Conservation (phyloP, 805 yeast genomes). For the Schwanniomyces polymorphus region DNA sequence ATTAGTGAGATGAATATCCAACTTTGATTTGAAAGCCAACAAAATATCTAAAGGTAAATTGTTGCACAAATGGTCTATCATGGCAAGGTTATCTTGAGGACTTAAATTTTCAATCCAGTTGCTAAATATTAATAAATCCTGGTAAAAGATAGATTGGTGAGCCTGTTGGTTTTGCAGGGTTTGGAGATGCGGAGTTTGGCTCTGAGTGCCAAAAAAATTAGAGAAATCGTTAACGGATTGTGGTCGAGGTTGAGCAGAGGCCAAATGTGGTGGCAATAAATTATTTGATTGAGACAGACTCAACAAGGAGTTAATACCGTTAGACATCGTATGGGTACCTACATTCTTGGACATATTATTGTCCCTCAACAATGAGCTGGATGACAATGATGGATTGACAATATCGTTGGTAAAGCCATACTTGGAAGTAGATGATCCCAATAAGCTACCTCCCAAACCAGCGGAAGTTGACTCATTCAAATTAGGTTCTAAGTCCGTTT, state of each 20-base stretch:
- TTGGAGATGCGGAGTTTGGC: conserved; percentile 7
- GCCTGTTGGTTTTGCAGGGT: conserved; percentile 11
- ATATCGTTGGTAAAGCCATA: conserved; percentile 9
- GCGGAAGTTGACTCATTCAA: conserved; percentile 3
- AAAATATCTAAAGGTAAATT: conserved; percentile 53
- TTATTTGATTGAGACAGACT: conserved; percentile 13
- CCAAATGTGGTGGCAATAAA: conserved; percentile 27
- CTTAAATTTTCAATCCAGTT: conserved; percentile 52
- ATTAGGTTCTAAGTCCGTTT: conserved; percentile 6
- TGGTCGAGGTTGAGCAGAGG: conserved; percentile 37
- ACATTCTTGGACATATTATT: conserved; percentile 20
- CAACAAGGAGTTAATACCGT: conserved; percentile 27
- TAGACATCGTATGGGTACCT: conserved; percentile 7
- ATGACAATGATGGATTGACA: conserved; percentile 6
- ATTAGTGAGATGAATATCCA: conserved; percentile 38
- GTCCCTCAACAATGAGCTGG: conserved; percentile 16
- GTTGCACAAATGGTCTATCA: conserved; percentile 54
- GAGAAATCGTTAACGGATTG: conserved; percentile 43
- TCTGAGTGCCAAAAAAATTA: conserved; percentile 14
- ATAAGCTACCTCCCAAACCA: conserved; percentile 7
- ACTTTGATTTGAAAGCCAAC: conserved; percentile 46
- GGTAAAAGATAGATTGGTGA: conserved; percentile 39
- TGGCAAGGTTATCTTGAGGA: conserved; percentile 51
- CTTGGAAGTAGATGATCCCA: conserved; percentile 15
- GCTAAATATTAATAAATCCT: conserved; percentile 50